These are phyloP conservation scores for Xanthoconium stramineum DNA, from an alignment of 768 basidiomycete genomes.

Conservation along the genomic window DNA sequence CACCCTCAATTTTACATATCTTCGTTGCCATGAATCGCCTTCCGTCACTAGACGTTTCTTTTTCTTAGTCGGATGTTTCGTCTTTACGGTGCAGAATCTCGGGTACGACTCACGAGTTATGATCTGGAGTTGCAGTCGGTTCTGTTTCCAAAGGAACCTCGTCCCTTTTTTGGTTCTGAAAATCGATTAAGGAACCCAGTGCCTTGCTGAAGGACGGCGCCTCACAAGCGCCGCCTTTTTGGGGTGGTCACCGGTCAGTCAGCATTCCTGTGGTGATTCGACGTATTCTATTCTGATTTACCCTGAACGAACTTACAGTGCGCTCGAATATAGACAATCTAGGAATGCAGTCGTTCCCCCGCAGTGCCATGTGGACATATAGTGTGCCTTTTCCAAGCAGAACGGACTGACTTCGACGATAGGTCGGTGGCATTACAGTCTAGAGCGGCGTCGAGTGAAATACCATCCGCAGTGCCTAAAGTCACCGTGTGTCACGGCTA, in stretches of 20 bases:
- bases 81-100: conserved; percentile 21
- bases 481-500: conserved; percentile 26
- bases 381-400: conserved; percentile 13
- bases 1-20: conserved; percentile 9
- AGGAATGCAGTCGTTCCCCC: conserved; percentile 14
- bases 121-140: conserved; percentile 23
- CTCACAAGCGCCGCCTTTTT: conserved; percentile 13
- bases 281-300: conserved; percentile 26
- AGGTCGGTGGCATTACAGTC: conserved; percentile 8
- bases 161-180: conserved; percentile 14
- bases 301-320: conserved; percentile 10
- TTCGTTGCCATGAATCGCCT: conserved; percentile 22
- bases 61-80: conserved; percentile 22
- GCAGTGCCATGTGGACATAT: conserved; percentile 17
- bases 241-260: conserved; percentile 9
- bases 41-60: conserved; percentile 22
- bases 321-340: conserved; percentile 18
- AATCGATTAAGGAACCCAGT: conserved; percentile 29
- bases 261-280: conserved; percentile 29
- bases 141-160: conserved; percentile 27
- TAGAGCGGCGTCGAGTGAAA: conserved; percentile 10
- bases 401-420: conserved; percentile 25
- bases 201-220: conserved; percentile 21
- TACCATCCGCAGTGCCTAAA: conserved; percentile 5
- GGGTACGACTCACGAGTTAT: conserved; percentile 14